Base-by-base conservation (phyloP, 2,329 filamentous ascomycete genomes). In the Bimuria novae-zelandiae region DNA sequence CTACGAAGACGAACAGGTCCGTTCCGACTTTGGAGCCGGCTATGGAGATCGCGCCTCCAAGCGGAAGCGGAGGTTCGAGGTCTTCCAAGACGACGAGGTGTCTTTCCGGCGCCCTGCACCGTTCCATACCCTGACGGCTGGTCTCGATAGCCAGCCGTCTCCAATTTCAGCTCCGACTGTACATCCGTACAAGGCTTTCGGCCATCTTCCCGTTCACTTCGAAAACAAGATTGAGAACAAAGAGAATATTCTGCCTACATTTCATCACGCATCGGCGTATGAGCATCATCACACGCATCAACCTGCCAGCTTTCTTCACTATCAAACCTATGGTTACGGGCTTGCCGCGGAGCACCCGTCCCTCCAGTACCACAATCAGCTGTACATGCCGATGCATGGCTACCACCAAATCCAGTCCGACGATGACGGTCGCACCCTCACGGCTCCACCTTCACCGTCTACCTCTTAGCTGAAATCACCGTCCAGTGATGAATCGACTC, bases 71-170 rank as follows among this genome's bases (percentile, higher is more conserved):
- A 66, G 65, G 3, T 71, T 79, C 35, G 70, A 75, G 33, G 73
- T 79, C 46, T 77, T 75, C 55, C 71, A 76, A 40, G 76, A 78
- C 37, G 70, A 77, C 14, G 63, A 69, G 4, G 53, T 64, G 21
- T 51, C 69, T 5, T 73, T 73, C 42, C 56, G 56, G 14, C 70
- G 71, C 42, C 68, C 72, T 27, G 64, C 63, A 5, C 56, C 47
- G 27, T 64, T 74, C 59, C 67, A 64, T 39, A 72, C 70, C 52
- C 67, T 75, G 25, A 73, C 68, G 7, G 64, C 72, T 35, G 65
- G 65, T 7, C 71, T 70, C 39, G 57, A 62, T 33, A 64, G 51
- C 30, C 67, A 65, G 30, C 49, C 59, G 5, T 65, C 68, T 12
- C 68, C 63, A 33, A 63, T 65, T 1, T 63, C 64, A 16, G 51